Conservation (phyloP, 2,329 filamentous ascomycete genomes). For the Zalaria sp. region DNA sequence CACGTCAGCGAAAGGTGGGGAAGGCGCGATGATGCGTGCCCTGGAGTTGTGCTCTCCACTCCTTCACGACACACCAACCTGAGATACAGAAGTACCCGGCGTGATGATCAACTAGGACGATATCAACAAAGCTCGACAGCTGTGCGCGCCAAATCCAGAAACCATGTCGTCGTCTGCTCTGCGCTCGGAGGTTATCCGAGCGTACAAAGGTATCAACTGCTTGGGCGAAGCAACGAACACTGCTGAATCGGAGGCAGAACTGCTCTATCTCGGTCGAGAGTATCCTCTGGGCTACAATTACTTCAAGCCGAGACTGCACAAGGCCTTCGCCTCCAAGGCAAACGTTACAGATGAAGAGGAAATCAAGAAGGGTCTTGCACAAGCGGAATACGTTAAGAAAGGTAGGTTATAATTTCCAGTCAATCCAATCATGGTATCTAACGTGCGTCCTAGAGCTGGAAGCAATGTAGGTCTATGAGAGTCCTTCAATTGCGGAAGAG, state of each 20-base stretch:
- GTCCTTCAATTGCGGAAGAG: not conserved
- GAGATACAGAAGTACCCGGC: too few relatives aligned
- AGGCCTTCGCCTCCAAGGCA: constrained; percentile 68
- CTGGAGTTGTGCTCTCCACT: too few relatives aligned
- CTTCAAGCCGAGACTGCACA: constrained; percentile 68
- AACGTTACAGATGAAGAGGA: constrained; percentile 55
- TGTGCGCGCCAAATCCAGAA: too few relatives aligned
- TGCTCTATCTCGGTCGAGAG: constrained; percentile 69
- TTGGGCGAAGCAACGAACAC: too few relatives aligned
- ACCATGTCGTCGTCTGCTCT: constrained; percentile 31
- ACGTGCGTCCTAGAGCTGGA: constrained; percentile 56
- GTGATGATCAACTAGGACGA: too few relatives aligned
- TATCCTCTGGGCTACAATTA: constrained; percentile 78
- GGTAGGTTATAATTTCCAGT: constrained; percentile 33
- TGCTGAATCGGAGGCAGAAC: constrained; percentile 38
- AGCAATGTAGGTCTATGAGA: constrained; percentile 64
- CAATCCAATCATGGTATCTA: not conserved
- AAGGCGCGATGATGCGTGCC: too few relatives aligned
- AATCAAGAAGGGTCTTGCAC: constrained; percentile 60
- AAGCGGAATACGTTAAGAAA: constrained; percentile 84
- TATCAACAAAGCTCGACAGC: too few relatives aligned
- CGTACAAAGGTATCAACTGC: constrained; percentile 63
- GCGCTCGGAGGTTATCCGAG: constrained; percentile 62
- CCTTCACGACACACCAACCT: too few relatives aligned
- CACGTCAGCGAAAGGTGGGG: too few relatives aligned